Evolutionary conservation across 2,329 filamentous ascomycete species (phyloP), one percentile per base, ranked within the genome.

Genomic region (Xylariaceae sp.): DNA sequence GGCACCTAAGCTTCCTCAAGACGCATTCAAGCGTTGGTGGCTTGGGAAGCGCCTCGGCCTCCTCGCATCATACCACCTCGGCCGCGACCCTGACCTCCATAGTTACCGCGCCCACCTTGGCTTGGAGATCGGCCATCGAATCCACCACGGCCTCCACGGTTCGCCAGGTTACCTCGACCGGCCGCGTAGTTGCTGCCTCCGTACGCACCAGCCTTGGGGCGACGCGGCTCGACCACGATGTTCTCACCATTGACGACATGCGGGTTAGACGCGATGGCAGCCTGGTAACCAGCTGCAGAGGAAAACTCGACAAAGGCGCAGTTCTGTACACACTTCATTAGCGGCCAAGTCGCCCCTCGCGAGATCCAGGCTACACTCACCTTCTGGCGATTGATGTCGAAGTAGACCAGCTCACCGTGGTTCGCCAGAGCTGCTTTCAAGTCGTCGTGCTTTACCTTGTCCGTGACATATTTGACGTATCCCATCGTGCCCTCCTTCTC

Each of bases 301-400:
- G 80, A 83, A 61, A 92, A 98, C 60, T 98, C 92, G 39, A 95
- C 86, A 56, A 96, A 96, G 17, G 92, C 92, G 55, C 88, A 95
- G 72, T 92, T 95, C 90, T 46, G 3, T 94, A 55, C 18, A 25
- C 13, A 27, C 19, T 35, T 6, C 5, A 38, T 59, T 45, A 58
- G 53, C 19, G 30, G 32, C 26, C 32, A 13, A 44, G 28, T 43
- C 45, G 40, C 45, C 36, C 19, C 18, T 17, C 19, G 12, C 37
- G 18, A 31, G n/a, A 19, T 17, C 24, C n/a, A 23, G 5, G 19
- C 19, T 32, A 4, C 36, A 57, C 63, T 40, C 60, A 94, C 89
- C 83, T 94, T 95, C 51, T 75, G 65, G 40, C 83, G 79, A 63
- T 84, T 88, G 50, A 90, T 75, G 37, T 88, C 84, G 44, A 89